A percentile compares a stretch with the other conserved stretches of the same genome.
phyloP scores from a whole-genome alignment of 768 basidiomycete species.

The Mycena floridula region DNA sequence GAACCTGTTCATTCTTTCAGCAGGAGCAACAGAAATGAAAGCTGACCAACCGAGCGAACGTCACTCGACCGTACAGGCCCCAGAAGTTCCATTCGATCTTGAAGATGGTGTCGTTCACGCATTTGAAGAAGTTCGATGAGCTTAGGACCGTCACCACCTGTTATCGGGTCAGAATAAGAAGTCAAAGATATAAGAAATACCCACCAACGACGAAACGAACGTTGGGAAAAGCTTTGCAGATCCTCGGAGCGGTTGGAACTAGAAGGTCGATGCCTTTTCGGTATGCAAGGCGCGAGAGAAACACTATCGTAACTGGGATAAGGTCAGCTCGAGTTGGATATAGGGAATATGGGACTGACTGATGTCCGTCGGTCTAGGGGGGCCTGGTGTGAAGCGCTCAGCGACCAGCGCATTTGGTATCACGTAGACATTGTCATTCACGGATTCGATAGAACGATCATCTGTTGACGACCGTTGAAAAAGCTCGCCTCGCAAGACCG shows the following conservation, averaged over 20 bases:
- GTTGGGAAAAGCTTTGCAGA: constrained; percentile 80
- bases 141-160: constrained; percentile 94
- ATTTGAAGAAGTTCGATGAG: constrained; percentile 92
- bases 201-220: constrained; percentile 85
- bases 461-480: constrained; percentile 44
- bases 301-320: constrained; percentile 80
- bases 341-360: constrained; percentile 36
- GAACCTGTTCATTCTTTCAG: constrained; percentile 44
- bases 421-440: constrained; percentile 69
- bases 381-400: constrained; percentile 74
- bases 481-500: constrained; percentile 79
- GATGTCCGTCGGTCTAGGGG: constrained; percentile 39
- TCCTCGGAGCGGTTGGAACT: constrained; percentile 85
- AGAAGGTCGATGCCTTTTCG: constrained; percentile 96
- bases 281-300: constrained; percentile 87
- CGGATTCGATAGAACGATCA: constrained; percentile 36
- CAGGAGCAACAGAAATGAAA: not conserved
- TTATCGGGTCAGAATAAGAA: constrained; percentile 1
- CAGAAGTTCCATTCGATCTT: constrained; percentile 87
- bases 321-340: not conserved
- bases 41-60: constrained; percentile 63
- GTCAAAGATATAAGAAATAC: constrained; percentile 10
- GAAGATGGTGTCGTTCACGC: constrained; percentile 84
- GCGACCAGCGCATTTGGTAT: constrained; percentile 92
- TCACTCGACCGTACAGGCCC: constrained; percentile 77